Conservation (phyloP, 1,284 basidiomycete species). For the Boletus smithii region DNA sequence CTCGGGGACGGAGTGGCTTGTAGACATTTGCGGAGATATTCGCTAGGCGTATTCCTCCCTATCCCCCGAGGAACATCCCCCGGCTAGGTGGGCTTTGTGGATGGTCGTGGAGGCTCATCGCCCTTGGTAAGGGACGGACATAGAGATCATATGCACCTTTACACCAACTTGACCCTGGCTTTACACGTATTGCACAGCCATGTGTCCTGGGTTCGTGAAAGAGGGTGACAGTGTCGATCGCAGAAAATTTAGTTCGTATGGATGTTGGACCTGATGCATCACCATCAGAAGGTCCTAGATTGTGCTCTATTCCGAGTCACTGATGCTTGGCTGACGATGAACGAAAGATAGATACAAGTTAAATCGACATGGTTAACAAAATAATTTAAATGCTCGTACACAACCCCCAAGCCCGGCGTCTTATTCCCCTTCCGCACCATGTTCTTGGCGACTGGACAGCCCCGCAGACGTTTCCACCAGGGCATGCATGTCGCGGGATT, state of each 20-base stretch:
- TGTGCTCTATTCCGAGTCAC: background rate
- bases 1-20: too few relatives aligned
- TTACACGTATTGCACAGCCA: background rate
- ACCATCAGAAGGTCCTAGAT: background rate
- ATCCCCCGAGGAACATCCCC: background rate
- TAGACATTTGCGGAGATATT: too few relatives aligned
- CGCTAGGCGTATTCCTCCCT: background rate
- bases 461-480: constrained; percentile 24
- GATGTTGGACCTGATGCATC: background rate
- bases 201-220: background rate
- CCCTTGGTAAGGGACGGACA: background rate
- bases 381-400: background rate
- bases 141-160: background rate
- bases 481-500: constrained; percentile 32
- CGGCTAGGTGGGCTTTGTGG: too few relatives aligned
- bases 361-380: background rate
- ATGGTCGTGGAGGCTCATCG: background rate
- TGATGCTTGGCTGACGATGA: background rate
- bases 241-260: background rate
- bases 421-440: background rate
- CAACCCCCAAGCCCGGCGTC: background rate
- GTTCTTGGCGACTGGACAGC: background rate
- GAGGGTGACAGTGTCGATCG: background rate
- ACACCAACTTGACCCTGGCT: background rate
- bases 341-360: constrained; percentile 3